These are phyloP conservation scores for Herpetomonas muscarum DNA, from an alignment of 208 protist genomes.

Conservation along the genomic window DNA sequence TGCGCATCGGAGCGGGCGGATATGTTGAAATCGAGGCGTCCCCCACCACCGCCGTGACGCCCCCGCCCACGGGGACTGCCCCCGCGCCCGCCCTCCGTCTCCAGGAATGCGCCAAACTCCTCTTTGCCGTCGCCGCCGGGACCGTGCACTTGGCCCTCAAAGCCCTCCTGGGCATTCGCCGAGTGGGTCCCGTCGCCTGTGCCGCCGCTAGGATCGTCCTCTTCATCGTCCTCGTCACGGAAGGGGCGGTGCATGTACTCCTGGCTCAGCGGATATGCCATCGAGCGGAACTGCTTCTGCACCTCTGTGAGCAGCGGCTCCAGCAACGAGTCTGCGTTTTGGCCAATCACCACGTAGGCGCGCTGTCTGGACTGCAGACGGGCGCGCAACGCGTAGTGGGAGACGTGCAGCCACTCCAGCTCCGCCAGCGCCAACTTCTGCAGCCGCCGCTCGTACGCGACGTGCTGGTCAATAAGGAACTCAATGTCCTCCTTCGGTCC, in stretches of 20 bases:
- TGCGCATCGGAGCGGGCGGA: too few species aligned
- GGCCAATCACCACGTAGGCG: neutral
- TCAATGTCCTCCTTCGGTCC: slow-evolving; percentile 51
- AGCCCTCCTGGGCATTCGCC: neutral
- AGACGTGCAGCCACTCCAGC: slow-evolving; percentile 35
- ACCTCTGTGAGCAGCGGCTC: neutral
- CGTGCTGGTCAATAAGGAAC: slow-evolving; percentile 79
- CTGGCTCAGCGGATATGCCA: neutral
- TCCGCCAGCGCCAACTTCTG: slow-evolving; percentile 41
- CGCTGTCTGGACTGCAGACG: neutral
- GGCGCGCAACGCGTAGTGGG: neutral
- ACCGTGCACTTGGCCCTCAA: neutral
- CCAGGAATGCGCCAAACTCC: neutral
- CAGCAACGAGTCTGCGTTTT: neutral
- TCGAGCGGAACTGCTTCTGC: neutral
- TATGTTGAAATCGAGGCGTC: too few species aligned
- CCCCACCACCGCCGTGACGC: too few species aligned
- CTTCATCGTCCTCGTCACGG: neutral
- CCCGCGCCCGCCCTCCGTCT: neutral
- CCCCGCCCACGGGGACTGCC: too few species aligned
- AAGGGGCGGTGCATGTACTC: neutral
- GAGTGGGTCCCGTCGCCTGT: neutral
- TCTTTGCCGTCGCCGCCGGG: too few species aligned
- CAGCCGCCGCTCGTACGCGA: slow-evolving; percentile 47
- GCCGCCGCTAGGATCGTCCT: neutral